Evolutionary conservation across 257 asterid genomes (phyloP).

Genomic region (Solanum pennellii): DNA sequence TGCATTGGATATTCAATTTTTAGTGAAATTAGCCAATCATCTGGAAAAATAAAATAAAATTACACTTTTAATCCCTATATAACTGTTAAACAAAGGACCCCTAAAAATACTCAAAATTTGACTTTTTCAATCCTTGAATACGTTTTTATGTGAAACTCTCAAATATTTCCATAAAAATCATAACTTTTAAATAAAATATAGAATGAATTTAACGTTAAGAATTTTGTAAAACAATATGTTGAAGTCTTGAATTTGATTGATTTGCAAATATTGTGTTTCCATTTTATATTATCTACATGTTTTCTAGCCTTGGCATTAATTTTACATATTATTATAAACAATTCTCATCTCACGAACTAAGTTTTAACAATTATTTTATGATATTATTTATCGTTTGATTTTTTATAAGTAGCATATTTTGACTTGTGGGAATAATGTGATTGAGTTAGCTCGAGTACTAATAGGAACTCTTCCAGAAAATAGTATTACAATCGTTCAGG

Average conservation of each 20-base stretch:
- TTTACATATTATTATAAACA: neutral
- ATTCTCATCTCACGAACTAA: neutral
- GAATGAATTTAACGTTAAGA: neutral
- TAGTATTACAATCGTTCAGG: slow-evolving; percentile 49
- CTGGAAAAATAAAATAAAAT: too few relatives aligned
- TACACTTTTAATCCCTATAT: too few relatives aligned
- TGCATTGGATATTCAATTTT: too few relatives aligned
- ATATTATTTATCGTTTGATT: neutral
- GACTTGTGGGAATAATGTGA: slow-evolving; percentile 27
- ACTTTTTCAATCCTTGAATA: too few relatives aligned
- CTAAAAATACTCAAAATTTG: too few relatives aligned
- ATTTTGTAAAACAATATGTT: neutral
- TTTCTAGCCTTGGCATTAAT: neutral
- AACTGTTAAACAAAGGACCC: too few relatives aligned
- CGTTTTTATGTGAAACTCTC: too few relatives aligned
- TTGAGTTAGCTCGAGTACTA: slow-evolving; percentile 38
- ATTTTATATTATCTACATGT: neutral
- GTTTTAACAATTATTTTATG: neutral
- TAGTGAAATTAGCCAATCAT: too few relatives aligned
- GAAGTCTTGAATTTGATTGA: neutral
- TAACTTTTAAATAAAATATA: neutral
- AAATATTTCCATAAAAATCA: neutral
- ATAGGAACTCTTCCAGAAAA: slow-evolving; percentile 46
- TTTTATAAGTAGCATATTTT: slow-evolving; percentile 52
- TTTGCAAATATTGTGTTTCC: neutral